A percentile compares a stretch with the other conserved stretches of the same genome.
Conservation (phyloP, 129 eudicot species). For the Artemisia tridentata region DNA sequence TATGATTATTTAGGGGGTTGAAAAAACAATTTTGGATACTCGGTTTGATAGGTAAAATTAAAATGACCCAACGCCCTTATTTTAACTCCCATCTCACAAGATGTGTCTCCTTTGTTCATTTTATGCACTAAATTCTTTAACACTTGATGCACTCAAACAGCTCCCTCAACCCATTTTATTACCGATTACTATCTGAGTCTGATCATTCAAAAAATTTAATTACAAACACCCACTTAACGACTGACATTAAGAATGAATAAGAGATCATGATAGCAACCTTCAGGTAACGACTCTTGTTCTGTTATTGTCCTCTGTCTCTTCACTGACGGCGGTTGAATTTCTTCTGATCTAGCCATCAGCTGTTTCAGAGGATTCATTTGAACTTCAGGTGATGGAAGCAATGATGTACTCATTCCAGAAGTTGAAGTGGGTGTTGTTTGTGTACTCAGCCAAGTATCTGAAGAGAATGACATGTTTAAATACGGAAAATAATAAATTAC, state of each 20-base stretch:
- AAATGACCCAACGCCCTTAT: neutral
- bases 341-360: neutral
- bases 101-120: neutral
- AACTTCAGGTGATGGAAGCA: conserved; percentile 29
- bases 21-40: too few species aligned
- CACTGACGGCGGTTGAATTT: conserved; percentile 30
- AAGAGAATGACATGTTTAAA: neutral
- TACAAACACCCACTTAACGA: neutral
- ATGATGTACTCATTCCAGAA: conserved; percentile 25
- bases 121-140: neutral
- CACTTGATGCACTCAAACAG: too few species aligned
- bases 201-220: neutral
- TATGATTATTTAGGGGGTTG: too few species aligned
- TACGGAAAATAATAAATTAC: neutral
- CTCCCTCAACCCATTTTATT: neutral
- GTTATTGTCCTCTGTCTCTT: conserved; percentile 31
- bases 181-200: neutral
- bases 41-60: neutral
- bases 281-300: conserved; percentile 24
- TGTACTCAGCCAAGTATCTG: conserved; percentile 57
- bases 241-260: neutral
- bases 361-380: conserved; percentile 21
- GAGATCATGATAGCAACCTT: conserved; percentile 40
- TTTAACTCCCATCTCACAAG: neutral
- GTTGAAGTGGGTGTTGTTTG: conserved; percentile 30